A percentile compares a stretch with the other conserved stretches of the same genome.
Conservation (phyloP, 139 green algal species). For the Chlorella sp. region DNA sequence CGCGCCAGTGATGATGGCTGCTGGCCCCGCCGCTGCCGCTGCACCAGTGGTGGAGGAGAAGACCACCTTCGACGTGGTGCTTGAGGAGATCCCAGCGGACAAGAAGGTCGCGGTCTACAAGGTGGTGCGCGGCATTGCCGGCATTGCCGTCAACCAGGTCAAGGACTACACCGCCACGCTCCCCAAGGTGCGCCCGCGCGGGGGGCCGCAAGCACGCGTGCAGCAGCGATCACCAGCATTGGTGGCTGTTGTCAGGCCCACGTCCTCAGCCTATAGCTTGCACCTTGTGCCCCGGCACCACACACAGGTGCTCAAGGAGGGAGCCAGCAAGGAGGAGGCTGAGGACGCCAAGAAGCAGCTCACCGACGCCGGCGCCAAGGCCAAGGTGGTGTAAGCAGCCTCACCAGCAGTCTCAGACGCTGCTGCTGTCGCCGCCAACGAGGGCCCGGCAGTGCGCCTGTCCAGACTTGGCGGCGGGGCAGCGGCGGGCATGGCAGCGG, state of each 20-base stretch:
- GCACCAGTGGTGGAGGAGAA: slow-evolving; percentile 51
- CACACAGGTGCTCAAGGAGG: slow-evolving; percentile 39
- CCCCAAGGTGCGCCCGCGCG: no score
- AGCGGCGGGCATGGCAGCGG: no score
- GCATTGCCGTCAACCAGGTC: slow-evolving; percentile 39
- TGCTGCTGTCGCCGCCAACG: background rate
- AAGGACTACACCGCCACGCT: slow-evolving; percentile 36
- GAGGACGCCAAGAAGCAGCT: slow-evolving; percentile 25
- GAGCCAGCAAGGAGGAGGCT: slow-evolving; percentile 38
- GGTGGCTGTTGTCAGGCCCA: no score
- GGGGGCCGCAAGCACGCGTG: no score
- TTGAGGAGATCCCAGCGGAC: slow-evolving; percentile 47
- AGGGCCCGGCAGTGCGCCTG: background rate
- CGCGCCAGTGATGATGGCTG: slow-evolving; percentile 29
- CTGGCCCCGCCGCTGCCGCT: slow-evolving; percentile 16
- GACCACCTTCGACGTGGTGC: slow-evolving; percentile 59
- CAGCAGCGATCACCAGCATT: no score
- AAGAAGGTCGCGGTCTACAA: slow-evolving; percentile 55
- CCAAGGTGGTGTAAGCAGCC: no score
- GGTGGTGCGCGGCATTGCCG: slow-evolving; percentile 38
- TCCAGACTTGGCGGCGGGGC: no score
- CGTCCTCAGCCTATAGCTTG: no score
- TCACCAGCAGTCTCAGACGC: no score
- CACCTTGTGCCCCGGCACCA: no score
- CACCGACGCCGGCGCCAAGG: slow-evolving; percentile 29